A percentile compares a stretch with the other conserved stretches of the same genome.
Conservation (phyloP, 192 early-diverging fungal species). For the Anaeromyces robustus region DNA sequence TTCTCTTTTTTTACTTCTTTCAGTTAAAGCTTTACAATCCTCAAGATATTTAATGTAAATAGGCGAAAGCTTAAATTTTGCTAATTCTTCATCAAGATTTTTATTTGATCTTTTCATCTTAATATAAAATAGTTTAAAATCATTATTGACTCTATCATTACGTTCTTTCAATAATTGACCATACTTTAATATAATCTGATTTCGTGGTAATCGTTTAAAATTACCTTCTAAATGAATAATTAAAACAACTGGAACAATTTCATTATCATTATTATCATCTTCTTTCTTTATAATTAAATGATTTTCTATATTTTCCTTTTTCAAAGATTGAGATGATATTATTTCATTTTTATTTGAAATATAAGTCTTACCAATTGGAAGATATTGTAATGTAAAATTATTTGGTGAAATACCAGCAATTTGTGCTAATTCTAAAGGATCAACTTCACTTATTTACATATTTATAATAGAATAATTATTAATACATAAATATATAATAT, state of each 20-base stretch:
- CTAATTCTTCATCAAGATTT: not conserved
- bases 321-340: not conserved
- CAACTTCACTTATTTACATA: not conserved
- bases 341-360: not conserved
- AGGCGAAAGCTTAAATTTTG: not conserved
- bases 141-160: not conserved
- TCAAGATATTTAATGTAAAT: not conserved
- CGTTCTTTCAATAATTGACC: not conserved
- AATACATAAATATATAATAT: too few species aligned
- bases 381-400: not conserved
- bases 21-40: too few species aligned
- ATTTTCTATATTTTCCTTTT: not conserved
- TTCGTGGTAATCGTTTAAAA: not conserved
- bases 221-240: not conserved
- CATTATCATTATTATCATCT: not conserved
- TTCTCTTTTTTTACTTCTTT: not conserved
- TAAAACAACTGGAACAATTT: not conserved
- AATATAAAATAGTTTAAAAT: not conserved
- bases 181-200: not conserved
- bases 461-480: not conserved
- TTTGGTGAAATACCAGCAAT: not conserved
- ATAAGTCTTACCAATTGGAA: not conserved
- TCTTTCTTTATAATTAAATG: not conserved
- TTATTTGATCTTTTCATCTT: not conserved
- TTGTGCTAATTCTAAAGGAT: not conserved